These are phyloP conservation scores for Claviceps purpurea DNA, from an alignment of 2,329 filamentous ascomycete genomes.

Conservation along the genomic window DNA sequence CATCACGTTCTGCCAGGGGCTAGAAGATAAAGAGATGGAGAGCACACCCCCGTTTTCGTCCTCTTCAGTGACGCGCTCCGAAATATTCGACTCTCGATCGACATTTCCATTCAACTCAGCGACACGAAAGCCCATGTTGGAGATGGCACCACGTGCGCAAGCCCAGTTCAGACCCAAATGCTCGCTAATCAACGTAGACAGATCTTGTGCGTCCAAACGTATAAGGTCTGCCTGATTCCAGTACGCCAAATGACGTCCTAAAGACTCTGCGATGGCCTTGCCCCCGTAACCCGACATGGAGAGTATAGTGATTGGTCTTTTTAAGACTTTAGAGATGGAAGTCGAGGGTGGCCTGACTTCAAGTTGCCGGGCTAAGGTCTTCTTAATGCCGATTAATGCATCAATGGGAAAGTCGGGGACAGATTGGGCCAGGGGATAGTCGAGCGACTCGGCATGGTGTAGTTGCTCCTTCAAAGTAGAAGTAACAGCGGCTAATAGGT, in stretches of 20 bases:
- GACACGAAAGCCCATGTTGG: constrained; percentile 42
- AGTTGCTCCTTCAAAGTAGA: constrained; percentile 16
- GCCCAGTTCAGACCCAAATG: constrained; percentile 53
- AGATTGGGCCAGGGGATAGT: constrained; percentile 20
- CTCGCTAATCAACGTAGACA: constrained; percentile 55
- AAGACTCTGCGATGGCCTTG: constrained; percentile 23
- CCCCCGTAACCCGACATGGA: constrained; percentile 26
- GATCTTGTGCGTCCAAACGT: constrained; percentile 52
- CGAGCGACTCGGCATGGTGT: constrained; percentile 17
- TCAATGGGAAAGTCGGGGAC: constrained; percentile 21
- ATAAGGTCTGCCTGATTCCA: constrained; percentile 54
- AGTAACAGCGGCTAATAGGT: constrained; percentile 16
- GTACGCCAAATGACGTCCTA: constrained; percentile 51
- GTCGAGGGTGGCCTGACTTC: constrained; percentile 13
- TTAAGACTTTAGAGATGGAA: constrained; percentile 20
- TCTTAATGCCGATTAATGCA: constrained; percentile 19
- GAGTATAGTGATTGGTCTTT: constrained; percentile 25
- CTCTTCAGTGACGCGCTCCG: constrained; percentile 17
- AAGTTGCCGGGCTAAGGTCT: constrained; percentile 17
- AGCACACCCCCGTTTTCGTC: constrained; percentile 21
- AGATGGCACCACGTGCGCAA: constrained; percentile 32
- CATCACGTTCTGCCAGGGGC: constrained; percentile 29
- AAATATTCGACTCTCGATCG: constrained; percentile 31
- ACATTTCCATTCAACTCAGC: constrained; percentile 41
- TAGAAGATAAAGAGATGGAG: constrained; percentile 14